Base-by-base conservation (phyloP, 2,329 filamentous ascomycete species). In the Triangularia verruculosa region DNA sequence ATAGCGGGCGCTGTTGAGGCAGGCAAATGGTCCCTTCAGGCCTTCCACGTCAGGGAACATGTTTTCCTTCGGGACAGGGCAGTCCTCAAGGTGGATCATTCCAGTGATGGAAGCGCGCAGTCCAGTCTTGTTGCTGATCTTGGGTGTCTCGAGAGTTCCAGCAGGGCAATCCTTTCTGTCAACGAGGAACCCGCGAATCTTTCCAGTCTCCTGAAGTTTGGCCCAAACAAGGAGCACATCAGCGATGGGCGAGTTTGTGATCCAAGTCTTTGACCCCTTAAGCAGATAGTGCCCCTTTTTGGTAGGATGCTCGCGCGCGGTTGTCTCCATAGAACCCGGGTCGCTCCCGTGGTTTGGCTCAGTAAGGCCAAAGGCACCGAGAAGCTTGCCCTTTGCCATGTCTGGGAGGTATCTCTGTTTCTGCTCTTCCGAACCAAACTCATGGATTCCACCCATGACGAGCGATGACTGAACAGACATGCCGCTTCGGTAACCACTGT, bases 31-130 rank as follows among this genome's bases (percentile, higher is more conserved):
- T 0, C 95, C 95, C 65, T 80, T 85, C 30, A 99, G 82, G 4
- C 95, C 95, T 75, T 97, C 91, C 4, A 97, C 85, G 1, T 91
- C 86, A 0, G 93, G 93, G 72, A 99, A 93, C 93, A 99, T 96
- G 79, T 97, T 97, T 70, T 87, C 91, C 69, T 89, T 87, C 0
- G 93, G 89, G 0, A 99, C 92, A 0, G 95, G 94, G 69, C 91
- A 93, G 67, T 90, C 88, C 68, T 97, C 94, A 73, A 99, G 84
- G 70, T 97, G 93, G 69, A 99, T 97, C 95, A 98, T 98, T 63
- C 95, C 95, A 0, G 95, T 99, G 67, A 97, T 90, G 12, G 92
- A 96, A 12, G 95, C 95, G 64, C 95, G 85, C 30, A 99, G 86
- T 1, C 93, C 95, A 66, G 91, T 97, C 84, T 99, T 99, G 80